These are phyloP conservation scores for Coemansia sp. DNA, from an alignment of 192 early-diverging fungal species.

Conservation along the genomic window DNA sequence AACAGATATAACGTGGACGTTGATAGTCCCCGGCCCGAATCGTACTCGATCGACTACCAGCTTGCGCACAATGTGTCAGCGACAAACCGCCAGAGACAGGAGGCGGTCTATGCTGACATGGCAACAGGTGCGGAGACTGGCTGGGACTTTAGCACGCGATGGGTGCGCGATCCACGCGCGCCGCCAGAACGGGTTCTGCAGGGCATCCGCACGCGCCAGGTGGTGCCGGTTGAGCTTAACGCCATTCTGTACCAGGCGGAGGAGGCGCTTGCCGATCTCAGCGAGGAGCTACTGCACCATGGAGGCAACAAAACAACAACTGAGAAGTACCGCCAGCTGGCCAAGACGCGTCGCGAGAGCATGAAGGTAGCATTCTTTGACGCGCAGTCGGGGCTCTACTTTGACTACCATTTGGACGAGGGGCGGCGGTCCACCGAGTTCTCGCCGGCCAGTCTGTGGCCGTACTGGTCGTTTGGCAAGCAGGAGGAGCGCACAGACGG, in stretches of 20 bases:
- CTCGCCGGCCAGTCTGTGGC: constrained; percentile 60
- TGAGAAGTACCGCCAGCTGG: constrained; percentile 19
- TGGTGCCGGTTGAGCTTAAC: constrained; percentile 75
- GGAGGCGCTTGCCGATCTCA: constrained; percentile 17
- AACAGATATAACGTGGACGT: constrained; percentile 62
- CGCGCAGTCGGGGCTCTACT: constrained; percentile 43
- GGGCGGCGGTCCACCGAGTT: constrained; percentile 27
- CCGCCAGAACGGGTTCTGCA: constrained; percentile 46
- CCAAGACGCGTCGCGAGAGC: constrained; percentile 40
- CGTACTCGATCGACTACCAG: constrained; percentile 61
- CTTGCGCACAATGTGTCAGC: constrained; percentile 54
- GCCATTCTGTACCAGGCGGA: constrained; percentile 62
- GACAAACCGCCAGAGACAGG: constrained; percentile 15
- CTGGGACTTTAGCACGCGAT: constrained; percentile 71
- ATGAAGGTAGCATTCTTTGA: constrained; percentile 62
- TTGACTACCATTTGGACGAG: constrained; percentile 61
- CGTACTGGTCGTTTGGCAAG: constrained; percentile 62
- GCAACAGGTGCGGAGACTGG: constrained; percentile 73
- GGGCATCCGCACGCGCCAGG: constrained; percentile 56
- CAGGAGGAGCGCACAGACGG: constrained; percentile 1
- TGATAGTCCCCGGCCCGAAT: constrained; percentile 64
- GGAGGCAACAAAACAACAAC: not conserved
- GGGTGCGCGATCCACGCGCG: constrained; percentile 47
- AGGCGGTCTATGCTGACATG: constrained; percentile 61
- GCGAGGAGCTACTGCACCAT: not conserved